Base-by-base conservation (phyloP, 768 basidiomycete genomes). In the Rhizopogon vinicolor region DNA sequence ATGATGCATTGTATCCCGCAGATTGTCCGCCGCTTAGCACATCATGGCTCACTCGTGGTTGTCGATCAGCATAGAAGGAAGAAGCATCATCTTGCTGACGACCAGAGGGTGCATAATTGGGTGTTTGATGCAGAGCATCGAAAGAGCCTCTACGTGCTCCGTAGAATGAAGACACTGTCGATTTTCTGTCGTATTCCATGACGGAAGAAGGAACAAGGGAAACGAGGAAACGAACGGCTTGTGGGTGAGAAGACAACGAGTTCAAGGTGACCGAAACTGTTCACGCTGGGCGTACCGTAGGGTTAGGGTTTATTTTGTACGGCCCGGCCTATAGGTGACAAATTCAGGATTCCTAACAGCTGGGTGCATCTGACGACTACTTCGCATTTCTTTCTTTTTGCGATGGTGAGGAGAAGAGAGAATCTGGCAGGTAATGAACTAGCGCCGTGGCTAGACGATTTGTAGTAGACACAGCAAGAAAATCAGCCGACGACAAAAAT, bases 121-220 rank as follows among this genome's bases (percentile, higher is more conserved):
- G 74, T 52, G 74, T 78, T 54, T 74, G 48, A 61, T 84, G 84
- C 48, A 89, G 76, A 31, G 76, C 80, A 63, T 91, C 85, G 57
- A 77, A 63, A n/a, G 88, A 79, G 55, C 73, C 66, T 67, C 83
- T 82, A 39, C 81, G 80, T 35, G 60, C 69, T 19, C 83, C 86
- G 59, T 89, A 91, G 75, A 90, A 91, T 3, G 89, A 91, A 8
- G 89, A 91, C 5, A 87, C 86, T 1, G 81, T 80, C 5, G 90
- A 89, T 70, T 87, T 89, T 65, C 87, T 80, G 73, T 90, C 89
- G 63, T 81, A 77, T 60, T 90, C 89, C 89, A 89, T 90, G 45
- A 13, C 55, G 25, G 10, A 41, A 18, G 51, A 33, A 28, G 22
- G 39, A 40, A 53, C 28, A 28, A 53, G 41, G 31, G 39, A 50